Percentiles rank a stretch among this genome's conserved stretches.
Conservation (phyloP, 768 basidiomycete species). For the Lentinula sp. region DNA sequence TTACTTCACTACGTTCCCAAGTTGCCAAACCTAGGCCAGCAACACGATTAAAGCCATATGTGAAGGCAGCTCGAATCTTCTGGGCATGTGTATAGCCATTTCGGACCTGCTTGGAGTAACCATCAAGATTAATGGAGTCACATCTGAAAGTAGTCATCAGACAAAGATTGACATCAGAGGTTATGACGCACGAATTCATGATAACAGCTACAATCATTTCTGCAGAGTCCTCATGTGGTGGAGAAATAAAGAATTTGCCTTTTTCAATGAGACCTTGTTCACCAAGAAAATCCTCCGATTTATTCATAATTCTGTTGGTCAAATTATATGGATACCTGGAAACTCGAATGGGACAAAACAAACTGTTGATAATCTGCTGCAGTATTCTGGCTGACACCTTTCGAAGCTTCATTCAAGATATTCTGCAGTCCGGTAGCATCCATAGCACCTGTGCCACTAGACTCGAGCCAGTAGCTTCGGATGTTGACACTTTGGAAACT, state of each 20-base stretch:
- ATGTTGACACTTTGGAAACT: no score
- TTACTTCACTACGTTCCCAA: constrained; percentile 22
- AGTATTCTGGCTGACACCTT: constrained; percentile 24
- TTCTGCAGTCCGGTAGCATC: constrained; percentile 2
- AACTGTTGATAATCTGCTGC: constrained; percentile 23
- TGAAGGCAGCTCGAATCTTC: constrained; percentile 27
- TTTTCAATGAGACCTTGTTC: constrained; percentile 11
- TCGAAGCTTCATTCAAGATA: constrained; percentile 18
- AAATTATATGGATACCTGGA: neutral
- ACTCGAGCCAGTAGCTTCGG: no score
- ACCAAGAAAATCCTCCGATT: constrained; percentile 13
- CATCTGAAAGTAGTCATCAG: constrained; percentile 14
- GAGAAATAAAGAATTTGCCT: constrained; percentile 14
- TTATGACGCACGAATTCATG: constrained; percentile 15
- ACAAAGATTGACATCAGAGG: neutral
- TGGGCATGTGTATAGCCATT: constrained; percentile 26
- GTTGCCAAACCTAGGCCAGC: constrained; percentile 17
- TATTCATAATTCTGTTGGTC: constrained; percentile 12
- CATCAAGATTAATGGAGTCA: constrained; percentile 20
- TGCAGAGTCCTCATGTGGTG: constrained; percentile 12
- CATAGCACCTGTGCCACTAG: neutral
- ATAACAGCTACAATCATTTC: constrained; percentile 22
- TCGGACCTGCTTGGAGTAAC: constrained; percentile 4
- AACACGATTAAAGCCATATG: constrained; percentile 22
- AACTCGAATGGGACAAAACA: neutral